Evolutionary conservation across 495 filamentous ascomycete species (phyloP).

Genomic region (Aspergillus bridgeri): DNA sequence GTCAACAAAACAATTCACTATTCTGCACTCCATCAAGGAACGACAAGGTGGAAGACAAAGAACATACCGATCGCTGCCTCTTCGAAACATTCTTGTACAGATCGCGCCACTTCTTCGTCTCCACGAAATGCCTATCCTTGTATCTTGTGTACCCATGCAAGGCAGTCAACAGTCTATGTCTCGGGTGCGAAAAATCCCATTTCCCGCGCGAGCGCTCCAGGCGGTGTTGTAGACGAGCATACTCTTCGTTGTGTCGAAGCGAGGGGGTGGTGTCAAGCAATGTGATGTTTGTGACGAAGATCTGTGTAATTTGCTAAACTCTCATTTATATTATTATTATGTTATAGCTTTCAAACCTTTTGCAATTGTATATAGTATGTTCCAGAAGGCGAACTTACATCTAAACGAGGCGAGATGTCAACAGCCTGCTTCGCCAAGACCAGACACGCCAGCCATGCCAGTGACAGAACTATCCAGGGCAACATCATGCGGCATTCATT

Average conservation of each 20-base stretch:
- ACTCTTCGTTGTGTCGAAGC: constrained; percentile 8
- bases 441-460: not conserved
- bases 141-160: constrained; percentile 19
- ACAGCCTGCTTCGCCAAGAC: not conserved
- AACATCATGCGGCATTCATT: not conserved
- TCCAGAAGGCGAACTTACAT: not conserved
- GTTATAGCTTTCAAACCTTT: no score
- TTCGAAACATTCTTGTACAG: constrained; percentile 21
- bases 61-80: constrained; percentile 14
- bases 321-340: not conserved
- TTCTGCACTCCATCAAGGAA: not conserved
- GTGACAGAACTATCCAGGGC: not conserved
- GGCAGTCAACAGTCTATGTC: constrained; percentile 19
- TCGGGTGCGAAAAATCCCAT: constrained; percentile 20
- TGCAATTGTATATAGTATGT: no score
- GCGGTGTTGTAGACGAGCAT: constrained; percentile 11
- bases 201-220: constrained; percentile 14
- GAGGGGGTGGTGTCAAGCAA: not conserved
- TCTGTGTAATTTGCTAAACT: constrained; percentile 9
- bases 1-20: not conserved
- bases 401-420: not conserved
- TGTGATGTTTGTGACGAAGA: constrained; percentile 15
- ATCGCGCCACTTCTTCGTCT: constrained; percentile 21
- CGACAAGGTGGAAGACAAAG: not conserved
- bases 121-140: constrained; percentile 15